Conservation (phyloP, 2,329 filamentous ascomycete species). For the Aspergillus japonicus region DNA sequence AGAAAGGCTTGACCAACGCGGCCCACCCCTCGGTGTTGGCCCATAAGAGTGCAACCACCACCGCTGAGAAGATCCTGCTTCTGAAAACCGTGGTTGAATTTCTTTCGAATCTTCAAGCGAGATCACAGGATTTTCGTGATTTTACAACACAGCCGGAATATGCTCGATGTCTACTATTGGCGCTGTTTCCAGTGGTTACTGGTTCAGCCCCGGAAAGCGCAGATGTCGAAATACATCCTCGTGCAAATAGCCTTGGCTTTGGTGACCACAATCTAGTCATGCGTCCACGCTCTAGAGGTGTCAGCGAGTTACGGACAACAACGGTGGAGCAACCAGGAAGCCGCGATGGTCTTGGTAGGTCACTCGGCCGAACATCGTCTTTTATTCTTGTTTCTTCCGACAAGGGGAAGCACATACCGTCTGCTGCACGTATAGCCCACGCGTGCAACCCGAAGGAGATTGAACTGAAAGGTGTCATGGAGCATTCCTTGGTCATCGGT, state of each 20-base stretch:
- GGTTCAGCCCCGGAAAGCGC: conserved; percentile 80
- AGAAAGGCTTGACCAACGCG: conserved; percentile 12
- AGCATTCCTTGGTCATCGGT: conserved; percentile 70
- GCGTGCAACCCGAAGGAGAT: conserved; percentile 60
- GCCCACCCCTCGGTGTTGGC: conserved; percentile 17
- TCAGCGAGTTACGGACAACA: conserved; percentile 71
- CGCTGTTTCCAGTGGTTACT: conserved; percentile 84
- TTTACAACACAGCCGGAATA: conserved; percentile 80
- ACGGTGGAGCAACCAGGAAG: conserved; percentile 55
- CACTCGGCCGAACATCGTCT: conserved; percentile 77
- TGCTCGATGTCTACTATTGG: conserved; percentile 71
- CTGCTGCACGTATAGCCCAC: conserved; percentile 62
- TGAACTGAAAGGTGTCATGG: conserved; percentile 49
- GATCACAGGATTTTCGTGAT: conserved; percentile 75
- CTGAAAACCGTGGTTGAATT: conserved; percentile 77
- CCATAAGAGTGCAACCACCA: conserved; percentile 15
- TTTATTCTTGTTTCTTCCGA: conserved; percentile 84
- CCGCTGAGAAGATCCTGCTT: conserved; percentile 62
- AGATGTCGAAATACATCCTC: conserved; percentile 81
- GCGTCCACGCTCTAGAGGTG: conserved; percentile 65
- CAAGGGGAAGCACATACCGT: conserved; percentile 57
- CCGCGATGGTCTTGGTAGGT: conserved; percentile 53
- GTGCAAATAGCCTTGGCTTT: conserved; percentile 77
- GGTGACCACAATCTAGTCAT: conserved; percentile 84
- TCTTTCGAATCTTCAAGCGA: conserved; percentile 72